These are phyloP conservation scores for Tolypocladium tundrense DNA, from an alignment of 2,329 filamentous ascomycete species.

Conservation along the genomic window DNA sequence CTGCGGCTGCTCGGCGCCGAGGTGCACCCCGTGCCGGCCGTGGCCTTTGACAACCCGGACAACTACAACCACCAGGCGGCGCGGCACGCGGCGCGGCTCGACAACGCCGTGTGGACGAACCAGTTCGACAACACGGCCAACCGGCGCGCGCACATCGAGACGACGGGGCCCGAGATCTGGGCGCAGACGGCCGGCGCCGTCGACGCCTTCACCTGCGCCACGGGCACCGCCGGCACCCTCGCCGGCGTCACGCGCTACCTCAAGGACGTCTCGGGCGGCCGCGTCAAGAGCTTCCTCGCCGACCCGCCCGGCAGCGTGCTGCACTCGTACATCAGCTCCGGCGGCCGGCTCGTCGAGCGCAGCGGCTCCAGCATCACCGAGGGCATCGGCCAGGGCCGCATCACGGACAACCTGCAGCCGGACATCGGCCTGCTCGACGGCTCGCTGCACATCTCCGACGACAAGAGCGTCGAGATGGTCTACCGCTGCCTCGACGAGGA, in stretches of 20 bases:
- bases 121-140: slow-evolving; percentile 98
- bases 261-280: slow-evolving; percentile 69
- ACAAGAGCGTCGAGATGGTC: slow-evolving; percentile 95
- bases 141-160: slow-evolving; percentile 87
- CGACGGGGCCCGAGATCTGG: slow-evolving; percentile 97
- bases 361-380: slow-evolving; percentile 87
- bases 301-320: slow-evolving; percentile 91
- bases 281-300: slow-evolving; percentile 79
- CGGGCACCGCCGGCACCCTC: slow-evolving; percentile 84
- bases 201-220: slow-evolving; percentile 92
- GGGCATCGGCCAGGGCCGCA: slow-evolving; percentile 89
- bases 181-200: slow-evolving; percentile 74
- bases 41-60: slow-evolving; percentile 85
- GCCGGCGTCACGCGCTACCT: slow-evolving; percentile 82
- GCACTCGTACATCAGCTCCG: slow-evolving; percentile 81
- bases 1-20: slow-evolving; percentile 84
- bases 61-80: slow-evolving; percentile 98
- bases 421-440: slow-evolving; percentile 81
- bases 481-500: slow-evolving; percentile 95
- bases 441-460: slow-evolving; percentile 74
- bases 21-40: slow-evolving; percentile 90
- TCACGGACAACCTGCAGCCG: slow-evolving; percentile 87
- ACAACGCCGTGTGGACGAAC: slow-evolving; percentile 95
- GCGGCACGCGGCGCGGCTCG: slow-evolving; percentile 74
- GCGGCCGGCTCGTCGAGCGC: slow-evolving; percentile 74